Conservation (phyloP, 148 eudicot species). For the Cornus controversa region DNA sequence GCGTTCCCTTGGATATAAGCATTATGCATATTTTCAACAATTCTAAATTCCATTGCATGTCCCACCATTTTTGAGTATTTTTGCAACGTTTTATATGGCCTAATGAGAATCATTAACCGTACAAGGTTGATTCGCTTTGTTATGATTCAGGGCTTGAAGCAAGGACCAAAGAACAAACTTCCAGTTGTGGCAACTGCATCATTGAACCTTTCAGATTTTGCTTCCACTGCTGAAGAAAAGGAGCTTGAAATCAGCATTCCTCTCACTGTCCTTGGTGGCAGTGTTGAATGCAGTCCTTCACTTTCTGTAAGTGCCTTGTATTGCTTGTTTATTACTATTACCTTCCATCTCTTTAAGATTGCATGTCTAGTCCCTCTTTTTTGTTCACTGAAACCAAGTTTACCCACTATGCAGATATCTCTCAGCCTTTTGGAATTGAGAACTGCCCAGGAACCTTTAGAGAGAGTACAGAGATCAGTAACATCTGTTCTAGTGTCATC, state of each 20-base stretch:
- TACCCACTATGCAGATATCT: slow-evolving; percentile 38
- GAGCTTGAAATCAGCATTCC: slow-evolving; percentile 46
- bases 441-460: slow-evolving; percentile 34
- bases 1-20: too few relatives aligned
- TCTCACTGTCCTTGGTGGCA: slow-evolving; percentile 23
- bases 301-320: slow-evolving; percentile 47
- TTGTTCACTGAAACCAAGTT: background rate
- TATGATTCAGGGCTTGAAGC: slow-evolving; percentile 33
- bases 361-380: background rate
- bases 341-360: background rate
- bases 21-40: background rate
- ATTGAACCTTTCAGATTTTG: slow-evolving; percentile 60
- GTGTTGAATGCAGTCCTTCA: slow-evolving; percentile 34
- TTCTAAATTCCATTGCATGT: background rate
- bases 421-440: slow-evolving; percentile 43
- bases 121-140: background rate
- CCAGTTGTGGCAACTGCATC: slow-evolving; percentile 41
- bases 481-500: slow-evolving; percentile 46
- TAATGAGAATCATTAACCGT: background rate
- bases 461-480: slow-evolving; percentile 28
- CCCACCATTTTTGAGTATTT: background rate
- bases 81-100: background rate
- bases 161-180: slow-evolving; percentile 33
- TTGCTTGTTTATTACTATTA: background rate
- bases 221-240: slow-evolving; percentile 37